A percentile compares a stretch with the other conserved stretches of the same genome.
Conservation (phyloP, 2,329 filamentous ascomycete genomes). For the Epichloe hybrida region DNA sequence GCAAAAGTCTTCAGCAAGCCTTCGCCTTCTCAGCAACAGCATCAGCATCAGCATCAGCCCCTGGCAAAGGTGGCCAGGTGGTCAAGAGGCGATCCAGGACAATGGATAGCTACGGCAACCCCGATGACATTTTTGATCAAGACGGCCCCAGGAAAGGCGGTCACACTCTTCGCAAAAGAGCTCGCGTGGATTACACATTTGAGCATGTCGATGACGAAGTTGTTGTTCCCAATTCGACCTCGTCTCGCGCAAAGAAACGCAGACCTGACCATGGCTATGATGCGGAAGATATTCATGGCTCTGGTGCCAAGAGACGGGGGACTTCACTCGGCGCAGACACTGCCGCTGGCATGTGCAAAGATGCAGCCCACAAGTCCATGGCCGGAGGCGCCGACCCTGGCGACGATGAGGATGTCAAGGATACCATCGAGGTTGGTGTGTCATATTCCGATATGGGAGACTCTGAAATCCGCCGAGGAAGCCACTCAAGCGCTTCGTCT, state of each 20-base stretch:
- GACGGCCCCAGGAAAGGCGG: constrained; percentile 42
- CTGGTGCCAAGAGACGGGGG: constrained; percentile 22
- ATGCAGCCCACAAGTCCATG: constrained; percentile 25
- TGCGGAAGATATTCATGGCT: constrained; percentile 17
- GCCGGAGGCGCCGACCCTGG: constrained; percentile 19
- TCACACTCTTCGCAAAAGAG: constrained; percentile 42
- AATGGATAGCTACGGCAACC: constrained; percentile 24
- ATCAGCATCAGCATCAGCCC: constrained; percentile 6
- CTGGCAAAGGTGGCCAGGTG: constrained; percentile 14
- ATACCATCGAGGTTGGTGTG: constrained; percentile 44
- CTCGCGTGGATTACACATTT: constrained; percentile 43
- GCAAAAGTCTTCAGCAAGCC: constrained; percentile 22
- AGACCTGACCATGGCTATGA: constrained; percentile 22
- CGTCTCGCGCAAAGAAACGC: constrained; percentile 24
- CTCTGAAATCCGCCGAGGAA: constrained; percentile 14
- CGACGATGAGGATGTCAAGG: constrained; percentile 38
- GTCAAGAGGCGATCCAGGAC: constrained; percentile 30
- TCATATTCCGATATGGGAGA: constrained; percentile 20
- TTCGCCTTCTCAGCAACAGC: constrained; percentile 23
- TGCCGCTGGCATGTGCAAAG: constrained; percentile 25
- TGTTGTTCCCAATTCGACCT: constrained; percentile 20
- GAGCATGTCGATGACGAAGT: constrained; percentile 38
- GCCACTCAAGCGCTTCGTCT: constrained; percentile 17
- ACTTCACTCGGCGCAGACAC: constrained; percentile 23
- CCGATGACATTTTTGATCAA: constrained; percentile 30